Conservation (phyloP, 345 rosid species). For the Eucalyptus polyanthemos region DNA sequence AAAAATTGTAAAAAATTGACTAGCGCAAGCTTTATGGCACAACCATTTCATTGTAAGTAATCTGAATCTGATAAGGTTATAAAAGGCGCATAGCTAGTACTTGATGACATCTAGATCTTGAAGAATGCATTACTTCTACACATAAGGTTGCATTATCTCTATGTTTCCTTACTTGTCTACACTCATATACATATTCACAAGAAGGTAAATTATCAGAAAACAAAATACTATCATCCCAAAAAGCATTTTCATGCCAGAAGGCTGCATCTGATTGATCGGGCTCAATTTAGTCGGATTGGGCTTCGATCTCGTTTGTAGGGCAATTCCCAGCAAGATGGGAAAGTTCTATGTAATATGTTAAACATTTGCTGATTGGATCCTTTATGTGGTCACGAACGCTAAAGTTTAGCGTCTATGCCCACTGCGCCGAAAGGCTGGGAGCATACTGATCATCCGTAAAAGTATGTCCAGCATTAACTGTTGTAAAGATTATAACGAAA, state of each 20-base stretch:
- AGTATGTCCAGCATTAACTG: too few relatives aligned
- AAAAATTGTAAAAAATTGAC: not conserved
- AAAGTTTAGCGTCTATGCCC: not conserved
- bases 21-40: not conserved
- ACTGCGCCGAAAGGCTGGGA: too few relatives aligned
- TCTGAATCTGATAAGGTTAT: not conserved
- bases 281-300: not conserved
- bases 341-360: not conserved
- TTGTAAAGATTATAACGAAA: too few relatives aligned
- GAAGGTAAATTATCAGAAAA: not conserved
- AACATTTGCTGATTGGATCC: not conserved
- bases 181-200: not conserved
- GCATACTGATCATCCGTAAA: not conserved
- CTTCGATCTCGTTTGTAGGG: too few relatives aligned
- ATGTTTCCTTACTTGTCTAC: not conserved
- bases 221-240: not conserved
- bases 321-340: not conserved
- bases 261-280: not conserved
- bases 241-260: conserved; percentile 8
- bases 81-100: not conserved
- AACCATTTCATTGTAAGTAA: not conserved
- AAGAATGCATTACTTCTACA: not conserved
- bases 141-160: not conserved
- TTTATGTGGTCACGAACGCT: not conserved
- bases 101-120: not conserved